phyloP scores from a whole-genome alignment of 192 early-diverging fungal species.

The Mortierella hygrophila region DNA sequence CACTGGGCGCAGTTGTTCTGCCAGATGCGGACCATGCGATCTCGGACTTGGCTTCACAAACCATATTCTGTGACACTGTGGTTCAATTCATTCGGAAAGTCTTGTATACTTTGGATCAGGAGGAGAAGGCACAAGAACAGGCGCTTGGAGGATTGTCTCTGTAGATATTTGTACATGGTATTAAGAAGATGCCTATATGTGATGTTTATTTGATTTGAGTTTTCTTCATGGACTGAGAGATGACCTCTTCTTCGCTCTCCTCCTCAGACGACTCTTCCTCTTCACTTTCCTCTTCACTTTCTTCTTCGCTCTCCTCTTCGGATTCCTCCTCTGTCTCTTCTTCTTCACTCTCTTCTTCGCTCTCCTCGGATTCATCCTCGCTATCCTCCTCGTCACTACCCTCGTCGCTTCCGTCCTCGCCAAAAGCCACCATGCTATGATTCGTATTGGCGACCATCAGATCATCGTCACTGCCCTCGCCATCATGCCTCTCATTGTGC shows the following conservation, averaged over 20 bases:
- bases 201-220: slow-evolving; percentile 27
- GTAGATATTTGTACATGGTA: not conserved
- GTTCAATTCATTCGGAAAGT: slow-evolving; percentile 30
- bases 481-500: slow-evolving; percentile 62
- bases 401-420: slow-evolving; percentile 65
- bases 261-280: slow-evolving; percentile 20
- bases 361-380: slow-evolving; percentile 60
- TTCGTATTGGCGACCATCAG: slow-evolving; percentile 65
- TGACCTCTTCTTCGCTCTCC: slow-evolving; percentile 36
- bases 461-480: slow-evolving; percentile 60
- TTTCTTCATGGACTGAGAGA: slow-evolving; percentile 22
- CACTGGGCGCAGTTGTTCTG: slow-evolving; percentile 17
- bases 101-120: not conserved
- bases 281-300: slow-evolving; percentile 46
- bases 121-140: slow-evolving; percentile 17
- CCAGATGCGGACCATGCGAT: slow-evolving; percentile 54
- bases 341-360: slow-evolving; percentile 57
- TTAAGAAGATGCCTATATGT: not conserved
- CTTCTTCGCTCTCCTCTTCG: slow-evolving; percentile 56
- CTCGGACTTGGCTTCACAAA: slow-evolving; percentile 40
- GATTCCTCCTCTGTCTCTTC: slow-evolving; percentile 35
- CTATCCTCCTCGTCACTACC: slow-evolving; percentile 64
- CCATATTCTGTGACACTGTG: slow-evolving; percentile 38
- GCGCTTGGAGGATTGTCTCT: slow-evolving; percentile 14
- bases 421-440: slow-evolving; percentile 58